These are phyloP conservation scores for Fusarium sp. DNA, from an alignment of 2,329 filamentous ascomycete genomes.

Conservation along the genomic window DNA sequence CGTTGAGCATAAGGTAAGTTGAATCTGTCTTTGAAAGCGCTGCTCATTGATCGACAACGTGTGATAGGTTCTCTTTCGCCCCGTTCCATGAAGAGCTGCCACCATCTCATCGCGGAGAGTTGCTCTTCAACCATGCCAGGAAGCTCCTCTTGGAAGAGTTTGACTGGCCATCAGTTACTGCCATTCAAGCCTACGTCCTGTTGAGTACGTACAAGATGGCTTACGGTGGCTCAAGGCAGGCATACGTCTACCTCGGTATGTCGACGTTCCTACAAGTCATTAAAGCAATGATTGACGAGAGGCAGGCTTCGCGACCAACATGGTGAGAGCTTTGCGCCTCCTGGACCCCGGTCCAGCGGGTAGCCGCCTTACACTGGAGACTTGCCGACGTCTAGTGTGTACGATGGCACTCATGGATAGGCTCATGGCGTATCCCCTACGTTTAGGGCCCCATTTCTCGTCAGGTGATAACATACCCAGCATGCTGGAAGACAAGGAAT, in stretches of 20 bases:
- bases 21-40: neutral
- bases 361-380: neutral
- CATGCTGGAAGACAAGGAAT: neutral
- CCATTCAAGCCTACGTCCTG: slow-evolving; percentile 1
- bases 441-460: neutral
- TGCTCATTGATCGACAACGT: neutral
- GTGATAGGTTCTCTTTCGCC: neutral
- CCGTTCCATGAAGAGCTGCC: slow-evolving; percentile 1
- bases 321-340: neutral
- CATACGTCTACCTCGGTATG: neutral
- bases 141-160: neutral
- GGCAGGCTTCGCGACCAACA: neutral
- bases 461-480: neutral
- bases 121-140: neutral
- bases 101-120: neutral
- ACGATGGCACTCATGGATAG: slow-evolving; percentile 3
- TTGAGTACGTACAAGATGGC: neutral
- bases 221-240: slow-evolving; percentile 1
- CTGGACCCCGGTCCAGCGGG: neutral
- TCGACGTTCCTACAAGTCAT: too few species aligned
- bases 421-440: neutral
- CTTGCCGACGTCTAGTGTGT: neutral
- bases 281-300: neutral
- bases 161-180: slow-evolving; percentile 1
- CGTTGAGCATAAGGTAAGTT: neutral